Base-by-base conservation (phyloP, 2,329 filamentous ascomycete species). In the Fusarium coffeatum region DNA sequence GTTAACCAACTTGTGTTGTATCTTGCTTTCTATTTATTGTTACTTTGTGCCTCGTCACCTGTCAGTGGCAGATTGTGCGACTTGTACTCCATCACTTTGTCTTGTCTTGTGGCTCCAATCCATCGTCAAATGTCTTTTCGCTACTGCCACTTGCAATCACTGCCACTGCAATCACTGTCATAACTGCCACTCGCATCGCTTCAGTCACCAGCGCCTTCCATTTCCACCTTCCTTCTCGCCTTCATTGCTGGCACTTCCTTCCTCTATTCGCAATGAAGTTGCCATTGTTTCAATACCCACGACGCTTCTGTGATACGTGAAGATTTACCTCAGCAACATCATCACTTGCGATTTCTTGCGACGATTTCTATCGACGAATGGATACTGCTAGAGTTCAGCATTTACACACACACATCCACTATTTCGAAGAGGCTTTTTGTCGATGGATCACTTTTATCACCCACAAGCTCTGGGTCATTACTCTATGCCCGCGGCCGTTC, bases 281-380 rank as follows among this genome's bases (percentile, higher is more conserved):
- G 53, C 55, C 61, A 65, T 64, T 46, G 32, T 69, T 56, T 47
- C 56, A 50, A 63, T 34, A 54, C 53, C 61, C 49, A 48, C 51
- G 49, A 55, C 55, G 46, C 56, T 60, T 59, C 42, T 63, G 68
- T 69, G 60, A 73, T 54, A 73, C 60, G 57, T 75, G 65, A 75
- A 70, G 37, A 55, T 48, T 47, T 53, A 56, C 53, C 41, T 49
- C 48, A 50, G 57, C 58, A 55, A 54, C 53, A 55, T 54, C 37
- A 49, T 51, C 25, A 54, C 43, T 55, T 48, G 25, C 48, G 27
- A 23, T 50, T 49, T 55, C 45, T 62, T 60, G 58, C 51, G 47
- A 70, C 63, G 50, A 64, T 49, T 70, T 71, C n/a, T 70, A 49
- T 48, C 42, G 18, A 25, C 50, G 28, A 20, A 53, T 54, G 49